Base-by-base conservation (phyloP, 2,329 filamentous ascomycete genomes). In the Golovinomyces cichoracearum region DNA sequence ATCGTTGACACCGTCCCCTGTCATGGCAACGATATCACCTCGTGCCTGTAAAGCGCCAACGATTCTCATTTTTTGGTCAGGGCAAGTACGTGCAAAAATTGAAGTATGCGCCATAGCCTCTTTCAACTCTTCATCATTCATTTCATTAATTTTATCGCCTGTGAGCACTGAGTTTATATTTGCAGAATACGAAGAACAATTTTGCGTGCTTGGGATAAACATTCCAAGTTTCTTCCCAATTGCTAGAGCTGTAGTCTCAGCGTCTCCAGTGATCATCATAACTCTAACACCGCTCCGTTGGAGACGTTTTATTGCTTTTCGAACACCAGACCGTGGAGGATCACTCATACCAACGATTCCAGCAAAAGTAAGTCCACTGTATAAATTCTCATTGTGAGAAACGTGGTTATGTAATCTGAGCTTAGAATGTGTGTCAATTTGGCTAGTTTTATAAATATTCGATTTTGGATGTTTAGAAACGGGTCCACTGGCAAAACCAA, bases 191-290 rank as follows among this genome's bases (percentile, higher is more conserved):
- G 63, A 63, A 40, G 63, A 66, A 58, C 69, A 69, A 52, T 64
- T 71, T 52, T 64, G 72, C 54, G 67, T 67, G 48, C 64, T 63
- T 10, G 70, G 72, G 50, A 95, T 74, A 1, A 78, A 76, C 83
- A 98, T 98, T 37, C 90, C 90, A n/a, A 98, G 71, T 59, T 93
- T 88, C 63, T 74, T 83, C 26, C 83, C 90, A 60, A 98, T 95
- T 0, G 90, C 90, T 42, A 94, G 70, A 2, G 90, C 90, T 2
- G 90, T 98, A 1, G 84, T 84, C 62, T 95, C 85, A 15, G 90
- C 84, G 62, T 98, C 90, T 50, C 90, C 90, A 9, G 90, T 98
- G 55, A 98, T 95, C 90, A 98, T 98, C 57, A 98, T 92, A 45
- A 98, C 83, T 62, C 85, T 90, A 53, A 98, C 90, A 35, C 88